Conservation (phyloP, 176 grass and related monocot species). For the Avena sativa region DNA sequence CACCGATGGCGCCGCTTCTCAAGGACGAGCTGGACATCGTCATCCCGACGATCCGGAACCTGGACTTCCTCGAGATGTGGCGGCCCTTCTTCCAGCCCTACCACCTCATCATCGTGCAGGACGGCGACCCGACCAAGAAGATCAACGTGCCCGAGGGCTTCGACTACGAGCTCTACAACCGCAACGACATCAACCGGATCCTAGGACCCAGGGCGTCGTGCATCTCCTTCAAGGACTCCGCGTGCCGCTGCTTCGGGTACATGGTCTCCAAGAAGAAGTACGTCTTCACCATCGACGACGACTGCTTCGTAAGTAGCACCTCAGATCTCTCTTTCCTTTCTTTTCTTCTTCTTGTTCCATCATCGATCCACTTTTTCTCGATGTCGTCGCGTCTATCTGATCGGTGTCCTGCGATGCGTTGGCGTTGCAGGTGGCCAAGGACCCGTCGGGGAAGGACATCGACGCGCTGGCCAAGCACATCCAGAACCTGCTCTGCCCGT, state of each 20-base stretch:
- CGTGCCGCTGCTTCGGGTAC: constrained; percentile 78
- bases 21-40: constrained; percentile 90
- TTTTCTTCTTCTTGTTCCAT: background rate
- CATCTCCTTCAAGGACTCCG: constrained; percentile 87
- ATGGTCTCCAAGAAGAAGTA: constrained; percentile 86
- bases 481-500: constrained; percentile 67
- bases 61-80: constrained; percentile 89
- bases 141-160: constrained; percentile 79
- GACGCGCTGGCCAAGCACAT: constrained; percentile 76
- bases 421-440: constrained; percentile 63
- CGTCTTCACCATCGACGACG: constrained; percentile 79
- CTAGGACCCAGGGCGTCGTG: constrained; percentile 64
- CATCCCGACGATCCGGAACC: constrained; percentile 85
- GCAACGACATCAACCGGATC: constrained; percentile 79
- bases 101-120: constrained; percentile 93
- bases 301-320: constrained; percentile 64
- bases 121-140: constrained; percentile 72
- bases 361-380: background rate
- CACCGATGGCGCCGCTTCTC: constrained; percentile 51
- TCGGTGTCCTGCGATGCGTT: background rate
- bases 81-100: constrained; percentile 82
- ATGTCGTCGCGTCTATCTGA: background rate
- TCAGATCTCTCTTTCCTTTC: background rate
- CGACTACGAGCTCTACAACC: constrained; percentile 89
- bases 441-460: constrained; percentile 66